Evolutionary conservation across 2,329 filamentous ascomycete species (phyloP).

Genomic region (Rutstroemia sp.): DNA sequence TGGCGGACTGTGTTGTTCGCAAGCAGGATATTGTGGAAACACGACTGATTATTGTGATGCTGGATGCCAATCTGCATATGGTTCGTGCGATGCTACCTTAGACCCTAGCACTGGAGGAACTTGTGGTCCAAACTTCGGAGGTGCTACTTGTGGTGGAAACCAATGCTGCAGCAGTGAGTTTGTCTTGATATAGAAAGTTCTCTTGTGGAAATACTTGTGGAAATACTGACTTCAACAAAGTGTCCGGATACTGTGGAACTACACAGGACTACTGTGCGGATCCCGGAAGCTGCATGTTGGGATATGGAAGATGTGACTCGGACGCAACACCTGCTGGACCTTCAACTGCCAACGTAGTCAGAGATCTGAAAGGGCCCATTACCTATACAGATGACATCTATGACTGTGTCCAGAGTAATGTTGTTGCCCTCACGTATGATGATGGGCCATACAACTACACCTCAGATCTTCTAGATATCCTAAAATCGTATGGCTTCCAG

Average conservation of each 20-base stretch:
- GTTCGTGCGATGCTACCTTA: conserved; percentile 5
- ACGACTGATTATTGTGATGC: conserved; percentile 5
- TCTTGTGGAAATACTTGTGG: not conserved
- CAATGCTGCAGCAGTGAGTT: conserved; percentile 14
- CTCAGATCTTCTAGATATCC: conserved; percentile 53
- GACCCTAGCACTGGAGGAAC: not conserved
- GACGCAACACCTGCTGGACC: conserved; percentile 45
- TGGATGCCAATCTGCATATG: conserved; percentile 18
- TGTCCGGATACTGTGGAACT: conserved; percentile 12
- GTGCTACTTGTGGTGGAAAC: conserved; percentile 7
- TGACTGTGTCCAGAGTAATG: conserved; percentile 44
- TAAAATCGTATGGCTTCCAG: conserved; percentile 51
- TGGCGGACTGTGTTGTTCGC: conserved; percentile 4
- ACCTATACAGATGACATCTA: conserved; percentile 51
- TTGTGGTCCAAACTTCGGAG: conserved; percentile 11
- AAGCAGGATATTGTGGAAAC: conserved; percentile 6
- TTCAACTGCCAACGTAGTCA: conserved; percentile 40
- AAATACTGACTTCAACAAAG: not conserved
- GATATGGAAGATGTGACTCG: conserved; percentile 42
- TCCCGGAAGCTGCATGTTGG: conserved; percentile 14
- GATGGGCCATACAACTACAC: conserved; percentile 60
- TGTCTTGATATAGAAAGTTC: not conserved
- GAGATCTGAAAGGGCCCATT: conserved; percentile 46
- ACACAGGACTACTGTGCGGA: conserved; percentile 17
- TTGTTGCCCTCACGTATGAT: conserved; percentile 59